Percentiles rank a stretch among this genome's conserved stretches.
These are phyloP conservation scores for Solanum lycopersicoides DNA, from an alignment of 257 asterid species.

Conservation along the genomic window DNA sequence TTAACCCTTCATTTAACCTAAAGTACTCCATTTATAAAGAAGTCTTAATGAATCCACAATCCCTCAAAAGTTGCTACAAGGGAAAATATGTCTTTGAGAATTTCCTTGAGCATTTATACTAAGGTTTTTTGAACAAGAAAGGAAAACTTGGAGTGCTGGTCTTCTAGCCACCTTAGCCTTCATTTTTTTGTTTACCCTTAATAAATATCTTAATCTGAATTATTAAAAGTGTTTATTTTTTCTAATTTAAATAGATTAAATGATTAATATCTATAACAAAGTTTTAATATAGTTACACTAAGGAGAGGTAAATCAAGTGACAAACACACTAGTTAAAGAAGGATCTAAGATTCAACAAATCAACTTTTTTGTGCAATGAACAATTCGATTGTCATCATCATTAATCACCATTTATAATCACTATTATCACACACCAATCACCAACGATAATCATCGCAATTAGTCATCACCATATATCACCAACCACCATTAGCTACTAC, in stretches of 20 bases:
- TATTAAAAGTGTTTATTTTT: not conserved
- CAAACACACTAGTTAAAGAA: not conserved
- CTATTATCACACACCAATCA: not conserved
- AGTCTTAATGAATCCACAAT: not conserved
- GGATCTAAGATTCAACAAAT: not conserved
- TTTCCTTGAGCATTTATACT: no score
- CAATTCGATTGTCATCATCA: no score
- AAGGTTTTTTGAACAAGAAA: no score
- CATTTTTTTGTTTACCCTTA: no score
- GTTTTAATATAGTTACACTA: not conserved
- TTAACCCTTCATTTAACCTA: not conserved
- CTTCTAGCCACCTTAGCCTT: not conserved
- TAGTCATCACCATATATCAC: not conserved
- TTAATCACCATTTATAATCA: not conserved
- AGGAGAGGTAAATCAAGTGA: not conserved
- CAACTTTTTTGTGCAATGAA: not conserved
- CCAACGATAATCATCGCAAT: not conserved
- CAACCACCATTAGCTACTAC: not conserved
- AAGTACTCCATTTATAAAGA: not conserved
- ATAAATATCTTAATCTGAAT: no score
- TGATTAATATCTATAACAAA: no score
- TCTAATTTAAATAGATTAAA: not conserved
- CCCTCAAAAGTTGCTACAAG: not conserved
- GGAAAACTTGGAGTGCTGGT: not conserved
- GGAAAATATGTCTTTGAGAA: no score